These are phyloP conservation scores for Chlorella vulgaris DNA, from an alignment of 139 green algal species.

Conservation along the genomic window DNA sequence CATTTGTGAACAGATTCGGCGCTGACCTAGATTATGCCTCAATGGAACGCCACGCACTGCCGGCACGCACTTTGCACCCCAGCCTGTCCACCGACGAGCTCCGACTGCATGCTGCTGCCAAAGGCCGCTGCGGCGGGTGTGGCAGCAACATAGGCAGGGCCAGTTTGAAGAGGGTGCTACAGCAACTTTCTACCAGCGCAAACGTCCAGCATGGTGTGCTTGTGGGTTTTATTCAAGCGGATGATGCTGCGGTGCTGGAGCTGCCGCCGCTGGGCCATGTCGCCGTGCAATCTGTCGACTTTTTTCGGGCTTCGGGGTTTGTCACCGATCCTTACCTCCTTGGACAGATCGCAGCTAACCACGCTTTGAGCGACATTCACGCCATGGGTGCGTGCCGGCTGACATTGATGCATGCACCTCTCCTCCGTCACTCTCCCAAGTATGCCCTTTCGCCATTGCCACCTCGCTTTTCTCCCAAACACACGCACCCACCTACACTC, in stretches of 20 bases:
- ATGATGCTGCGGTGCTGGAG: constrained; percentile 77
- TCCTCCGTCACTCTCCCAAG: neutral
- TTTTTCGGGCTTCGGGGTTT: constrained; percentile 83
- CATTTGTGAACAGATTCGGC: constrained; percentile 87
- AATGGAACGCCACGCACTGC: neutral
- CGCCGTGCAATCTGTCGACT: constrained; percentile 87
- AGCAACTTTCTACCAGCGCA: constrained; percentile 42
- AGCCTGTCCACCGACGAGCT: constrained; percentile 42
- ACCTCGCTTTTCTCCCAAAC: neutral
- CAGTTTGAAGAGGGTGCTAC: constrained; percentile 60
- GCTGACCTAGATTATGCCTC: constrained; percentile 51
- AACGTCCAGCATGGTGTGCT: constrained; percentile 38
- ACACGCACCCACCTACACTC: neutral
- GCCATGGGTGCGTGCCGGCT: constrained; percentile 83
- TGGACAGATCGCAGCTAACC: constrained; percentile 78
- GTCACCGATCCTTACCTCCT: constrained; percentile 84
- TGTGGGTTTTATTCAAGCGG: constrained; percentile 54
- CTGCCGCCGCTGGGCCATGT: constrained; percentile 59
- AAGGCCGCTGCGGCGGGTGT: constrained; percentile 92
- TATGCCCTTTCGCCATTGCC: neutral
- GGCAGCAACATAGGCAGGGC: constrained; percentile 84
- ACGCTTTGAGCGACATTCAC: constrained; percentile 83
- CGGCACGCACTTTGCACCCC: neutral
- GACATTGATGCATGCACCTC: no score
- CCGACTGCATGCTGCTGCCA: constrained; percentile 47